Percentiles rank a stretch among this genome's conserved stretches.
Conservation (phyloP, 2,329 filamentous ascomycete genomes). For the Tolypocladium pustulatum region DNA sequence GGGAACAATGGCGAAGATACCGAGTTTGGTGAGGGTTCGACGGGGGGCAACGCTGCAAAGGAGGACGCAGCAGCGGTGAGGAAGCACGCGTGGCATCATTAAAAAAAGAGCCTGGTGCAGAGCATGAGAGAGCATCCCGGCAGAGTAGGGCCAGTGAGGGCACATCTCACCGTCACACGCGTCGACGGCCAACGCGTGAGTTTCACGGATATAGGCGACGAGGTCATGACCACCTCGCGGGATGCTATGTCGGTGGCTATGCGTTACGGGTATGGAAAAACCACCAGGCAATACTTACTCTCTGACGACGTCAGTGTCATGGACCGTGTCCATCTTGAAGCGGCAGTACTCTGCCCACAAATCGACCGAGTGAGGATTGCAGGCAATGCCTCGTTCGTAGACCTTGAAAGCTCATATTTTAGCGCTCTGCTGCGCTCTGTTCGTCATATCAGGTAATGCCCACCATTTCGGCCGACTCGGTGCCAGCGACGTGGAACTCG, state of each 20-base stretch:
- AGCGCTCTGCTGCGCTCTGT: neutral
- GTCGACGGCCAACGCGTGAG: constrained; percentile 26
- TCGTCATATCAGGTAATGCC: constrained; percentile 13
- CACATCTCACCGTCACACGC: constrained; percentile 59
- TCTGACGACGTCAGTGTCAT: constrained; percentile 91
- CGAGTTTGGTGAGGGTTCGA: constrained; percentile 23
- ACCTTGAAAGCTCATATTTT: constrained; percentile 42
- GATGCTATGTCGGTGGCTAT: constrained; percentile 35
- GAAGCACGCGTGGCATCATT: constrained; percentile 26
- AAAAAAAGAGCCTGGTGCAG: constrained; percentile 51
- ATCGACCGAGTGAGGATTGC: constrained; percentile 88
- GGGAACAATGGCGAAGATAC: constrained; percentile 40
- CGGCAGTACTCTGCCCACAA: constrained; percentile 95
- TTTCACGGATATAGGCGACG: constrained; percentile 22
- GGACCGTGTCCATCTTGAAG: constrained; percentile 96
- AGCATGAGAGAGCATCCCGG: constrained; percentile 56
- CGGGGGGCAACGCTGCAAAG: constrained; percentile 21
- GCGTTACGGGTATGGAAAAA: constrained; percentile 57
- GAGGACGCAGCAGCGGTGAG: constrained; percentile 29
- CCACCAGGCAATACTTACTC: constrained; percentile 79
- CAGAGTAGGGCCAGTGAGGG: constrained; percentile 45
- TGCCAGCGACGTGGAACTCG: constrained; percentile 93
- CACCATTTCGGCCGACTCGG: constrained; percentile 95
- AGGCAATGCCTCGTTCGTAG: constrained; percentile 89
- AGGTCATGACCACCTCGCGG: constrained; percentile 29